Evolutionary conservation across 352 stramenopile species (phyloP).

Genomic region (Globisporangium nunn): DNA sequence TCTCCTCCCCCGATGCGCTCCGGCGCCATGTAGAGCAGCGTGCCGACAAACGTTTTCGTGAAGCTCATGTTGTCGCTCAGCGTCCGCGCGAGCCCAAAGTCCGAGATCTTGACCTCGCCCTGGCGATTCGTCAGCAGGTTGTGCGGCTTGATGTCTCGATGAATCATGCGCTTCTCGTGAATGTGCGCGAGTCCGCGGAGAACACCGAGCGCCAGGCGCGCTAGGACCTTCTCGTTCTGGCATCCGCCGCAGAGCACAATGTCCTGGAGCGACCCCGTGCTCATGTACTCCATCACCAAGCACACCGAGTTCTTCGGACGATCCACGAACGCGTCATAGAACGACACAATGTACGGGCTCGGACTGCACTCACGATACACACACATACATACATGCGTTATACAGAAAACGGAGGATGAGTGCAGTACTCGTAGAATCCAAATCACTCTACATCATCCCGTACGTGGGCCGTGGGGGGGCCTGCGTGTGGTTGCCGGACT

Average conservation of each 20-base stretch:
- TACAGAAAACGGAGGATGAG: neutral
- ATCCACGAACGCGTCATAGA: constrained; percentile 91
- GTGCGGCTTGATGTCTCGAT: constrained; percentile 90
- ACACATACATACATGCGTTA: too few species aligned
- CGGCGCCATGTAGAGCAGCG: constrained; percentile 92
- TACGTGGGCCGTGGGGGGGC: constrained; percentile 23
- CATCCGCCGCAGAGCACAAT: constrained; percentile 80
- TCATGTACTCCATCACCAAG: constrained; percentile 93
- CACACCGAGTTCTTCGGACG: constrained; percentile 83
- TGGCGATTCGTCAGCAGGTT: constrained; percentile 86
- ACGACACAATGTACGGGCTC: constrained; percentile 88
- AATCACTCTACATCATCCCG: neutral
- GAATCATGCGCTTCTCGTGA: constrained; percentile 84
- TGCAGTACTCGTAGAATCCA: too few species aligned
- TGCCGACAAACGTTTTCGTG: constrained; percentile 92
- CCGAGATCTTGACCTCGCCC: constrained; percentile 85
- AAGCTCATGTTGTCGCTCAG: constrained; percentile 65
- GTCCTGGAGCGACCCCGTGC: constrained; percentile 86
- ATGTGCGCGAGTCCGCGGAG: constrained; percentile 82
- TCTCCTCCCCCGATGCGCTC: constrained; percentile 89
- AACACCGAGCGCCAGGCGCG: constrained; percentile 61
- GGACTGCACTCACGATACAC: constrained; percentile 21
- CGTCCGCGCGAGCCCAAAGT: constrained; percentile 80
- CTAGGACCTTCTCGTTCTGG: constrained; percentile 77
- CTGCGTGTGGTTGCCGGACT: constrained; percentile 8